Conservation (phyloP, 306 rosid genomes). For the Prunus davidiana region DNA sequence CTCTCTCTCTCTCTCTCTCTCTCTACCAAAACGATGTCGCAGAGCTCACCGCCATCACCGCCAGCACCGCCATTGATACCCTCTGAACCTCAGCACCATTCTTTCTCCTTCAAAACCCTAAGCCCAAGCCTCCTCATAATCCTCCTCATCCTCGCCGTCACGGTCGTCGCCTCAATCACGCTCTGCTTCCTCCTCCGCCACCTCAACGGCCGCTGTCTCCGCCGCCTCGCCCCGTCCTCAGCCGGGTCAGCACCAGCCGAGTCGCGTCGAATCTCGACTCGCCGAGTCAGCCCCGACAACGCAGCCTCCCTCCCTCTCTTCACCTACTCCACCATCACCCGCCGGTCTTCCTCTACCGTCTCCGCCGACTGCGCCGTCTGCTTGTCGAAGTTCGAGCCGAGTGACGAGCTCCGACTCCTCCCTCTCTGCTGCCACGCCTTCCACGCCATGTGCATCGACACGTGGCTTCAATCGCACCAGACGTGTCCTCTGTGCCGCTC, state of each 20-base stretch:
- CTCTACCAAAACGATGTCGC: constrained; percentile 24
- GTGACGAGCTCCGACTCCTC: constrained; percentile 61
- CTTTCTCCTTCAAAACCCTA: constrained; percentile 29
- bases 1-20: neutral
- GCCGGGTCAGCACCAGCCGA: neutral
- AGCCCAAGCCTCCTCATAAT: constrained; percentile 60
- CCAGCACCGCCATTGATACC: constrained; percentile 33
- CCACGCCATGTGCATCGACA: constrained; percentile 59
- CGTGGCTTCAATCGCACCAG: constrained; percentile 68
- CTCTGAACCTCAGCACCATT: constrained; percentile 11
- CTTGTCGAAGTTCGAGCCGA: constrained; percentile 56
- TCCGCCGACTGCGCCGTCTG: constrained; percentile 73
- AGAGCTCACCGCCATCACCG: neutral
- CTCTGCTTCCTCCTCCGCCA: constrained; percentile 68
- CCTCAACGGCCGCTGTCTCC: constrained; percentile 62
- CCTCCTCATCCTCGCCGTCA: constrained; percentile 43
- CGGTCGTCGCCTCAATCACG: constrained; percentile 43
- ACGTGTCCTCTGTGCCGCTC: constrained; percentile 82
- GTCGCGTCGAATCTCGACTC: constrained; percentile 22
- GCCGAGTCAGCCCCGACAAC: constrained; percentile 48
- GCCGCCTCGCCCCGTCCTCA: constrained; percentile 31
- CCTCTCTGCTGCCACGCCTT: constrained; percentile 81
- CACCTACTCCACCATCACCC: constrained; percentile 51
- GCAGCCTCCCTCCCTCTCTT: constrained; percentile 57
- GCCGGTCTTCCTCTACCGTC: constrained; percentile 15